phyloP scores from a whole-genome alignment of 345 rosid genomes.

The Anacardium occidentale region DNA sequence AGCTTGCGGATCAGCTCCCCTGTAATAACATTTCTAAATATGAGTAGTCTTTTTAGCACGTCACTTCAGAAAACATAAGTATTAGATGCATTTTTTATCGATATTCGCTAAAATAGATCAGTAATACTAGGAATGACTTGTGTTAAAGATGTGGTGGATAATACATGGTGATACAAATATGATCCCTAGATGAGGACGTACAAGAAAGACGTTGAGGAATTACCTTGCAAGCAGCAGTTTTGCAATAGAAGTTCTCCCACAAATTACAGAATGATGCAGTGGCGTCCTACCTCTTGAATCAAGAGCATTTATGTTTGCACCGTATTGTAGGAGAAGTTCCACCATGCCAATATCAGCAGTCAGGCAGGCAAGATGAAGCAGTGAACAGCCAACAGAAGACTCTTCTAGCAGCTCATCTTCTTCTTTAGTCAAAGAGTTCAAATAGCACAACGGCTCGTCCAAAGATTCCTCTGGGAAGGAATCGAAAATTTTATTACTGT shows the following conservation, averaged over 20 bases:
- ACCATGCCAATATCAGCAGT: slow-evolving; percentile 75
- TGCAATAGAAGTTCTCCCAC: slow-evolving; percentile 52
- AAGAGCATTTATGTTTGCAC: slow-evolving; percentile 58
- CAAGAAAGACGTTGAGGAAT: slow-evolving; percentile 14
- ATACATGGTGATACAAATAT: no score
- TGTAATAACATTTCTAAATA: slow-evolving; percentile 29
- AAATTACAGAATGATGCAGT: slow-evolving; percentile 54
- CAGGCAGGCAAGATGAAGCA: slow-evolving; percentile 83
- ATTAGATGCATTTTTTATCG: background rate
- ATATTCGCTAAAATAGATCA: no score
- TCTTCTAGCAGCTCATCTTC: slow-evolving; percentile 42
- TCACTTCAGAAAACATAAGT: background rate
- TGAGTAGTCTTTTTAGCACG: background rate
- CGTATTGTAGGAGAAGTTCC: slow-evolving; percentile 73
- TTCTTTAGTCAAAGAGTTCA: slow-evolving; percentile 24
- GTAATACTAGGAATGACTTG: no score
- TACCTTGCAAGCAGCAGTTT: slow-evolving; percentile 67
- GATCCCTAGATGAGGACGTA: no score
- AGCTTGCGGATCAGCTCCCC: slow-evolving; percentile 66
- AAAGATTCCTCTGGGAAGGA: slow-evolving; percentile 42
- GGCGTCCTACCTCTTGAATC: slow-evolving; percentile 63
- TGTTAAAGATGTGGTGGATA: no score
- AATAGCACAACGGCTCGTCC: slow-evolving; percentile 34
- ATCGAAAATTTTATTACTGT: slow-evolving; percentile 27
- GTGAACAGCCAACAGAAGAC: slow-evolving; percentile 48